A percentile compares a stretch with the other conserved stretches of the same genome.
Evolutionary conservation across 495 filamentous ascomycete genomes (phyloP).

Genomic region (Thozetella sp.): DNA sequence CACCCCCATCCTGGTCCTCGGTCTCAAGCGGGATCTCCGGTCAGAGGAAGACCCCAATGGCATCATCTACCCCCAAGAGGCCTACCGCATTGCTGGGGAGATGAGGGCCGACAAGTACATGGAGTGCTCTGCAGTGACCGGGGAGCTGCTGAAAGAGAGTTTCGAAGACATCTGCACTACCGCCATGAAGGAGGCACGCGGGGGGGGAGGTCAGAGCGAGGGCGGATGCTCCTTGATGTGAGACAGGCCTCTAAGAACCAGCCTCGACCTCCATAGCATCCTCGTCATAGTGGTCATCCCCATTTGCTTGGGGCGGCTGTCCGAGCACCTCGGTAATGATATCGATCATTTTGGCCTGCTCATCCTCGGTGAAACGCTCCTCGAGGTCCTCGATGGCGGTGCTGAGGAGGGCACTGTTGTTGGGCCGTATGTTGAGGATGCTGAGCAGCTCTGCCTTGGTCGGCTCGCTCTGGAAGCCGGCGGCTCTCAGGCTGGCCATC

Average conservation of each 20-base stretch:
- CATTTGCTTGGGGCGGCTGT: constrained; percentile 17
- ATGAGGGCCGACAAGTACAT: constrained; percentile 86
- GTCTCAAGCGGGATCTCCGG: constrained; percentile 80
- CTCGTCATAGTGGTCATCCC: constrained; percentile 17
- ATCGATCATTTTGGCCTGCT: constrained; percentile 40
- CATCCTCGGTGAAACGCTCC: constrained; percentile 40
- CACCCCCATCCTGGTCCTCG: constrained; percentile 76
- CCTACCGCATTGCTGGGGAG: constrained; percentile 74
- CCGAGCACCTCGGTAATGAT: constrained; percentile 44
- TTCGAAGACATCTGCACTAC: constrained; percentile 78
- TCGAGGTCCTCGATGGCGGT: constrained; percentile 46
- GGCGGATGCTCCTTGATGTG: constrained; percentile 41
- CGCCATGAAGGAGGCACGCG: constrained; percentile 62
- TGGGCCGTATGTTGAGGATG: constrained; percentile 45
- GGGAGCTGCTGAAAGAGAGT: constrained; percentile 71
- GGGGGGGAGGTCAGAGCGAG: constrained; percentile 42
- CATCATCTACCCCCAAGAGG: constrained; percentile 74
- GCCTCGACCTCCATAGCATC: constrained; percentile 16
- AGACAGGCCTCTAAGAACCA: constrained; percentile 6
- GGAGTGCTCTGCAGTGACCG: constrained; percentile 88
- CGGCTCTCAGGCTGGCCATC: constrained; percentile 33
- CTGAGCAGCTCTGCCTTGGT: constrained; percentile 46
- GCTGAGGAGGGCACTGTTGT: constrained; percentile 31
- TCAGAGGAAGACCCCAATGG: constrained; percentile 62
- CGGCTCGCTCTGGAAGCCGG: constrained; percentile 31